Conservation (phyloP, 306 rosid species). For the Corylus heterophylla region DNA sequence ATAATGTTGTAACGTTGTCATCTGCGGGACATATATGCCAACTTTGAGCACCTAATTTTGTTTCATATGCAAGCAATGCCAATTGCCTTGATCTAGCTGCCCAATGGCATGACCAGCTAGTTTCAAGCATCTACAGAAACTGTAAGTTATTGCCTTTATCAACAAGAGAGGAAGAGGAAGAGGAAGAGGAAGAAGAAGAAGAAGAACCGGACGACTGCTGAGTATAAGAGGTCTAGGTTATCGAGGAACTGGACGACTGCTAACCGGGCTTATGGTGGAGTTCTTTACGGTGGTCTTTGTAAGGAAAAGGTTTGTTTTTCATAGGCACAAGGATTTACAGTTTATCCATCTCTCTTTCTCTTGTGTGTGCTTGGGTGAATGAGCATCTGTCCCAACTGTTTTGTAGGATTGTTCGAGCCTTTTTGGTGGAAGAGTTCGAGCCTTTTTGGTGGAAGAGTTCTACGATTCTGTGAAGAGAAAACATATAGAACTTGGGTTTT, state of each 20-base stretch:
- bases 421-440: too few species aligned
- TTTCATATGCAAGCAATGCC: too few species aligned
- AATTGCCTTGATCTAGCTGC: too few species aligned
- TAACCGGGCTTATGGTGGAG: constrained; percentile 76
- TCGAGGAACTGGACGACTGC: constrained; percentile 75
- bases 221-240: constrained; percentile 73
- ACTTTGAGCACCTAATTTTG: too few species aligned
- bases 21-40: too few species aligned
- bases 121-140: too few species aligned
- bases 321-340: neutral
- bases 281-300: constrained; percentile 72
- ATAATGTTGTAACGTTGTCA: too few species aligned
- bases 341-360: neutral
- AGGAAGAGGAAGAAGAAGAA: too few species aligned
- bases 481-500: constrained; percentile 53
- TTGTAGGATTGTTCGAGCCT: constrained; percentile 66
- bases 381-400: neutral
- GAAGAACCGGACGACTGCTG: too few species aligned
- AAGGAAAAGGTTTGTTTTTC: constrained; percentile 65
- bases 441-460: constrained; percentile 73
- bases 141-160: too few species aligned
- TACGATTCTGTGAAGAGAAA: constrained; percentile 61
- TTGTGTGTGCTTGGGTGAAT: neutral
- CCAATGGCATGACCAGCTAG: too few species aligned
- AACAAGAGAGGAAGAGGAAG: too few species aligned